Percentiles rank a stretch among this genome's conserved stretches.
These are phyloP conservation scores for Solanum sparsipilum DNA, from an alignment of 257 asterid genomes.

Conservation along the genomic window DNA sequence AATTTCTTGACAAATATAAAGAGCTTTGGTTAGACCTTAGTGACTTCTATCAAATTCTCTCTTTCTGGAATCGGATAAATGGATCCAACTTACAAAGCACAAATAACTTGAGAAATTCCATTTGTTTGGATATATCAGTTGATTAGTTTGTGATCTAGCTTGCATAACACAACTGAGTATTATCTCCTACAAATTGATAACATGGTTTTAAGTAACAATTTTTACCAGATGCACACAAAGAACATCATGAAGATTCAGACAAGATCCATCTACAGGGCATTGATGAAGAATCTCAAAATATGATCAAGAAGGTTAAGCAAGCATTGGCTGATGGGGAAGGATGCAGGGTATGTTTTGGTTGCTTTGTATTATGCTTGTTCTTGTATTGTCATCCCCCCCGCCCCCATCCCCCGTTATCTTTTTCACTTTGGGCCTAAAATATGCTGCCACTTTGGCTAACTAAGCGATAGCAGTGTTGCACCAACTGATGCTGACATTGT, in stretches of 20 bases:
- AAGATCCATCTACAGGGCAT: slow-evolving; percentile 49
- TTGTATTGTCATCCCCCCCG: not conserved
- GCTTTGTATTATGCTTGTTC: not conserved
- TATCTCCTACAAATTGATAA: not conserved
- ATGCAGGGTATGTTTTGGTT: slow-evolving; percentile 59
- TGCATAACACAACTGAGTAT: not conserved
- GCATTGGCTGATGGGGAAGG: slow-evolving; percentile 85
- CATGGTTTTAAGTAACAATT: not conserved
- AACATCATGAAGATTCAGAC: slow-evolving; percentile 44
- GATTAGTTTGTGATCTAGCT: not conserved
- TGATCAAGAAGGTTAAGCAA: slow-evolving; percentile 80
- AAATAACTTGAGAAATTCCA: not conserved
- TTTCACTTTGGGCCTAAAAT: slow-evolving; percentile 3
- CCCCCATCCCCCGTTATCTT: not conserved
- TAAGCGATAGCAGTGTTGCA: not conserved
- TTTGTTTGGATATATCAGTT: not conserved
- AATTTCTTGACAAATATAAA: not conserved
- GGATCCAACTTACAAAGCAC: not conserved
- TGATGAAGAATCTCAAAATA: slow-evolving; percentile 70
- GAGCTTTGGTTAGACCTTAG: not conserved
- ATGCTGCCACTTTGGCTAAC: not conserved
- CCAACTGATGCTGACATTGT: not conserved
- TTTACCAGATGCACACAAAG: slow-evolving; percentile 59
- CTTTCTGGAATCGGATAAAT: not conserved
- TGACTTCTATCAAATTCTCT: not conserved